Conservation (phyloP, 495 filamentous ascomycete genomes). For the Oidiodendron maius region DNA sequence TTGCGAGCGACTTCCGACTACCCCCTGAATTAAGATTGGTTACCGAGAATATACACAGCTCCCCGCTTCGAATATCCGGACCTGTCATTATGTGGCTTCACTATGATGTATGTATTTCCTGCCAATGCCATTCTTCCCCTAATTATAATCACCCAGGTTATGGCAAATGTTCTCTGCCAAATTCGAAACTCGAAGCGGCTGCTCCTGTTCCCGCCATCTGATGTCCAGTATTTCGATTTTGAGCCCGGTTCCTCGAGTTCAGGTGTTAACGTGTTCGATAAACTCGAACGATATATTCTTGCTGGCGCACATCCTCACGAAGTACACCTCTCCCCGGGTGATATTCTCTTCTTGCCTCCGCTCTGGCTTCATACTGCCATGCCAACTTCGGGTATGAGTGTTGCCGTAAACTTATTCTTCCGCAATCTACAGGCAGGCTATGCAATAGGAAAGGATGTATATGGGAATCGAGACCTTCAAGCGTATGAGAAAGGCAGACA, state of each 20-base stretch:
- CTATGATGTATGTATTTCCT: conserved; percentile 60
- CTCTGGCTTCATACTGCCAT: conserved; percentile 80
- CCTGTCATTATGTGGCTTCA: conserved; percentile 88
- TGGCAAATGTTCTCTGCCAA: conserved; percentile 87
- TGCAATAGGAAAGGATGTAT: conserved; percentile 73
- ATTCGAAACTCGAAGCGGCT: conserved; percentile 65
- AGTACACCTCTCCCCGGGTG: conserved; percentile 57
- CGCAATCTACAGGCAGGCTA: conserved; percentile 63
- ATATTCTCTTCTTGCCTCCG: conserved; percentile 75
- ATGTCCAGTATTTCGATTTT: conserved; percentile 64
- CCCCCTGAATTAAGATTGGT: conserved; percentile 58
- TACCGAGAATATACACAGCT: conserved; percentile 63
- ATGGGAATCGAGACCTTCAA: conserved; percentile 80
- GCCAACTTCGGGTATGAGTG: conserved; percentile 50
- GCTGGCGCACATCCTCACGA: conserved; percentile 59
- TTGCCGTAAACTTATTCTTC: conserved; percentile 86
- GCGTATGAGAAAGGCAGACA: conserved; percentile 76
- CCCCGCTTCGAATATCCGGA: conserved; percentile 73
- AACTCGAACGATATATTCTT: conserved; percentile 33
- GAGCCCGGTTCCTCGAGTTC: conserved; percentile 76
- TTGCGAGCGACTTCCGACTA: conserved; percentile 65
- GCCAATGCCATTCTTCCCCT: not conserved
- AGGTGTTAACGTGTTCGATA: conserved; percentile 58
- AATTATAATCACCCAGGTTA: conserved; percentile 46
- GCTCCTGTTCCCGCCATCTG: conserved; percentile 70